Base-by-base conservation (phyloP, 306 rosid species). In the Boehmeria nivea region DNA sequence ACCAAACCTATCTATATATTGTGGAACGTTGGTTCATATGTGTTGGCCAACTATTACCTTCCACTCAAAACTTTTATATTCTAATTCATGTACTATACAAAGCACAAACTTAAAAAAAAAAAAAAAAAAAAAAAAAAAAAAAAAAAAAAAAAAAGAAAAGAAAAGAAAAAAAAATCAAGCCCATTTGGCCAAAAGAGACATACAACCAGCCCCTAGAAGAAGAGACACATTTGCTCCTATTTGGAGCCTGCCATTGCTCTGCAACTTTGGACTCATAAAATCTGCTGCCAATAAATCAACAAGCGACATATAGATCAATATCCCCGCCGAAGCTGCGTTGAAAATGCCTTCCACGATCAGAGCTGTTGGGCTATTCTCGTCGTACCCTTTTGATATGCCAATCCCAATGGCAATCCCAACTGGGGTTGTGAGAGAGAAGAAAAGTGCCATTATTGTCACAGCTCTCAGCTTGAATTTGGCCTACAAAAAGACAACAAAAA, bases 241-340 rank as follows among this genome's bases (percentile, higher is more conserved):
- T 66, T 60, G 77, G 24, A 72, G 72, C 37, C 11, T 60, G 0
- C 25, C 23, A 24, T 39, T 72, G 38, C 24, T 61, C n/a, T 66
- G 78, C 78, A 72, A 45, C 45, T 22, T 66, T 6, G 69, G 57
- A 34, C 48, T 66, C 78, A 72, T 66, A 26, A 72, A 72, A 55
- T 72, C 78, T 18, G 73, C 73, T 0, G 78, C 73, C 27, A 72
- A 43, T 4, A 72, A 45, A 66, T 72, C 78, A 24, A 84, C 86
- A 8, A 81, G 82, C 0, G 94, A 48, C 88, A 81, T 85, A 6
- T 81, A 85, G 6, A 82, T 79, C 37, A 82, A 65, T 3, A 85
- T 76, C 14, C 86, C 94, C 8, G 86, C 67, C 0, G 89, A 79
- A 8, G 89, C 81, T 11, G 86, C 82, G 27, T 79, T 70, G 8